A percentile compares a stretch with the other conserved stretches of the same genome.
Conservation (phyloP, 352 stramenopile genomes). For the Phytopythium chamaehyphon region DNA sequence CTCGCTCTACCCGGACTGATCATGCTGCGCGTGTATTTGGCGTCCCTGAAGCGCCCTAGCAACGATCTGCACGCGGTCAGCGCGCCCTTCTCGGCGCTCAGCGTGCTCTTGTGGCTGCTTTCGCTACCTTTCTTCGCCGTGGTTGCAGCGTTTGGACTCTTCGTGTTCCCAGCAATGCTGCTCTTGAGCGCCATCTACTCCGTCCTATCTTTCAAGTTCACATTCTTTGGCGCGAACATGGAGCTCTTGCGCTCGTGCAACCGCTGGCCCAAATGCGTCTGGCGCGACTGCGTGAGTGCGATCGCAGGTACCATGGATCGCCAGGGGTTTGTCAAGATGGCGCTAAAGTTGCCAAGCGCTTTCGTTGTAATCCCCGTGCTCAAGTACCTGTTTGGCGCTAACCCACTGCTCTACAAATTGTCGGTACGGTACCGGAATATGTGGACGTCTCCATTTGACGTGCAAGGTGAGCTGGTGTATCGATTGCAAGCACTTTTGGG, state of each 20-base stretch:
- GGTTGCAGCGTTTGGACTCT: conserved; percentile 19
- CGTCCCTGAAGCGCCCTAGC: conserved; percentile 15
- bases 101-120: conserved; percentile 11
- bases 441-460: conserved; percentile 31
- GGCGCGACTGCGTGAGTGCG: conserved; percentile 23
- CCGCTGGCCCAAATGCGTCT: conserved; percentile 28
- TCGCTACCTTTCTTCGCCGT: conserved; percentile 16
- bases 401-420: conserved; percentile 35
- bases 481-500: no score
- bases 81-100: conserved; percentile 10
- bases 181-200: conserved; percentile 21
- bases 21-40: conserved; percentile 14
- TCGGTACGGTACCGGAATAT: conserved; percentile 26
- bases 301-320: conserved; percentile 29
- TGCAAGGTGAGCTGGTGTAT: conserved; percentile 17
- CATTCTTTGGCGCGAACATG: conserved; percentile 20
- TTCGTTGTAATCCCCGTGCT: conserved; percentile 29
- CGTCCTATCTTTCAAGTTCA: conserved; percentile 22
- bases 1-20: conserved; percentile 13
- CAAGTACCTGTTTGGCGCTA: conserved; percentile 40
- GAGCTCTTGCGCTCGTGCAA: conserved; percentile 24
- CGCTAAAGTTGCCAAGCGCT: conserved; percentile 26
- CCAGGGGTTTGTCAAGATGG: conserved; percentile 32
- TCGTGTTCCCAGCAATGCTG: conserved; percentile 18
- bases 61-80: conserved; percentile 14